phyloP scores from a whole-genome alignment of 345 rosid genomes.

The Litchi chinensis region DNA sequence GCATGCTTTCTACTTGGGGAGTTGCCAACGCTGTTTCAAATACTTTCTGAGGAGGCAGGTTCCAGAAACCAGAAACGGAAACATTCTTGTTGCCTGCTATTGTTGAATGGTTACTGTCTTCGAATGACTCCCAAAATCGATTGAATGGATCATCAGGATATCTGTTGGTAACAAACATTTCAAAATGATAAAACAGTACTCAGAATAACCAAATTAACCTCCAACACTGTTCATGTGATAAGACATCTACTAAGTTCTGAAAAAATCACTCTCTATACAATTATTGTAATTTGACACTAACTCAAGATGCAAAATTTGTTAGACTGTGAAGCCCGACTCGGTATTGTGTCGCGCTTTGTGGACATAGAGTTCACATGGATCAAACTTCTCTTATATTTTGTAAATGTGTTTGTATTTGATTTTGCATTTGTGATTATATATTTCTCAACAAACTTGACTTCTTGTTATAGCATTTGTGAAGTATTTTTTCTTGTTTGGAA shows the following conservation, averaged over 20 bases:
- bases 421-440: no score
- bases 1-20: constrained; percentile 39
- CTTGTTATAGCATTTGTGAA: neutral
- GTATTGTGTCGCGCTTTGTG: no score
- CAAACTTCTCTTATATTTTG: no score
- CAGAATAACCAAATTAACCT: neutral
- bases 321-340: no score
- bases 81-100: constrained; percentile 48
- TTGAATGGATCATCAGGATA: constrained; percentile 82
- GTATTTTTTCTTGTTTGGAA: neutral
- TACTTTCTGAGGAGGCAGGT: constrained; percentile 74
- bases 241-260: neutral
- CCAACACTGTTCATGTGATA: neutral
- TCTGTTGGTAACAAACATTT: constrained; percentile 36
- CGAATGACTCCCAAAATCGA: constrained; percentile 79
- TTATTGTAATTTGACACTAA: neutral
- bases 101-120: constrained; percentile 22
- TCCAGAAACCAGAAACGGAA: constrained; percentile 85
- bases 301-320: neutral
- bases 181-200: neutral
- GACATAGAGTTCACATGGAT: no score
- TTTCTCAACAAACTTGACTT: no score
- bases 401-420: no score
- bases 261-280: neutral
- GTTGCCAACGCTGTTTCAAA: constrained; percentile 66